Evolutionary conservation across 2,329 filamentous ascomycete genomes (phyloP).

Genomic region (Fusarium nelsonii): DNA sequence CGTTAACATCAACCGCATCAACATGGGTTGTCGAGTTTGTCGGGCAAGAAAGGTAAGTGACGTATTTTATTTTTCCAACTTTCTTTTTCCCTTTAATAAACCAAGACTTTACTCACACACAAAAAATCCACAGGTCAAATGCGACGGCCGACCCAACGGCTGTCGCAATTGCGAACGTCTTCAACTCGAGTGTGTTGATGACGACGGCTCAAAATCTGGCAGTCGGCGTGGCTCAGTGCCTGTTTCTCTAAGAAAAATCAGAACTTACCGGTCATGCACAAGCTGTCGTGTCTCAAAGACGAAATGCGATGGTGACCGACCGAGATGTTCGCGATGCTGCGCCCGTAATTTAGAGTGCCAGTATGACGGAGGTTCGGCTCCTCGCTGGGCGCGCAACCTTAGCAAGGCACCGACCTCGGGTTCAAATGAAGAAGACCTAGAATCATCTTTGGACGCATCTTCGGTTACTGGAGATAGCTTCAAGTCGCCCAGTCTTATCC

Average conservation of each 20-base stretch:
- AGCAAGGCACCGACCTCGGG: slow-evolving; percentile 44
- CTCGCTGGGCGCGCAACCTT: slow-evolving; percentile 54
- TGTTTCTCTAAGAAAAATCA: slow-evolving; percentile 54
- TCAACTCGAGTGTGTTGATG: slow-evolving; percentile 57
- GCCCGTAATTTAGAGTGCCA: slow-evolving; percentile 53
- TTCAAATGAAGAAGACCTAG: slow-evolving; percentile 43
- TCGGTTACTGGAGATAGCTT: slow-evolving; percentile 38
- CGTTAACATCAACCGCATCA: slow-evolving; percentile 39
- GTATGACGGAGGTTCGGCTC: slow-evolving; percentile 56
- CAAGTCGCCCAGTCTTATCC: slow-evolving; percentile 44
- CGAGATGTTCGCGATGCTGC: slow-evolving; percentile 54
- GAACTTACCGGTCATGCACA: slow-evolving; percentile 57
- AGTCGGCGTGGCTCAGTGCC: slow-evolving; percentile 44
- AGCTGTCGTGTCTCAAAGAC: slow-evolving; percentile 57
- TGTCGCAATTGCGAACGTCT: slow-evolving; percentile 59
- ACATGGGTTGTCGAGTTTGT: slow-evolving; percentile 58
- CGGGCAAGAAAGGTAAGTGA: slow-evolving; percentile 56
- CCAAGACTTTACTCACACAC: slow-evolving; percentile 25
- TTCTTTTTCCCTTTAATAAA: background rate
- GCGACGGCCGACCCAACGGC: slow-evolving; percentile 57
- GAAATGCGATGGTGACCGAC: slow-evolving; percentile 58
- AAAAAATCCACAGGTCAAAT: slow-evolving; percentile 53
- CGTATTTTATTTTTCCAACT: background rate
- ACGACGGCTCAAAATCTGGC: slow-evolving; percentile 50
- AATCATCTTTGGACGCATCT: slow-evolving; percentile 35